Evolutionary conservation across 2,329 filamentous ascomycete species (phyloP), one percentile per base, ranked within the genome.

Genomic region (Chrysosporium keratinophilum): DNA sequence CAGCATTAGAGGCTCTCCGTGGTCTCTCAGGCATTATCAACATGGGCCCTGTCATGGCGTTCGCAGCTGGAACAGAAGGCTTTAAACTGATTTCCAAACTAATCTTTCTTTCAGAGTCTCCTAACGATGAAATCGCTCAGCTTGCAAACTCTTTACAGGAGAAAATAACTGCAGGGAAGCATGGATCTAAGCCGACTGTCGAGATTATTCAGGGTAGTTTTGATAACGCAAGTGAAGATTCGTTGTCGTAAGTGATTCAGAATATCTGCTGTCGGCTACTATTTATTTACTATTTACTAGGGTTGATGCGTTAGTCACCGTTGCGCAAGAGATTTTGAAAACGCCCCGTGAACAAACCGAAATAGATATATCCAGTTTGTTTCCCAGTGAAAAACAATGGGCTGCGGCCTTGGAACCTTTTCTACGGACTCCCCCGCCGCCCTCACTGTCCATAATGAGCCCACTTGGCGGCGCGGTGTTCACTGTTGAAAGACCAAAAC

Each of bases 391-490:
- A 0, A 70, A 76, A 1, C 69, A 79, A 9, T 96, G 90, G 89
- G 75, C 78, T 60, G 61, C 74, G 12, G 78, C 85, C 12, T 68
- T 95, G 2, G 63, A 66, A 0, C 71, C 70, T 1, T 76, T 88
- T 54, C 68, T 72, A 39, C 62, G 63, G 37, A 57, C 69, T 20
- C 67, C 69, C 20, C 67, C 68, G 15, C 63, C 65, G 28, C 74
- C 79, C 4, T 83, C 87, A 0, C 69, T 95, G 2, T 81, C 87
- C 0, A 79, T 95, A 3, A 87, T 84, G 1, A 90, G 83, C 63
- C 77, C 77, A 20, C 73, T 95, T 5, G 82, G 80, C 0, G 88
- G 88, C 2, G 80, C 81, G 0, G 78, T 86, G 5, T 82, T 85
- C 59, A 70, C 95, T 2, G 74, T 85, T 0, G 65, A 71, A 10